Conservation (phyloP, 306 rosid species). For the Sicyos baderoa region DNA sequence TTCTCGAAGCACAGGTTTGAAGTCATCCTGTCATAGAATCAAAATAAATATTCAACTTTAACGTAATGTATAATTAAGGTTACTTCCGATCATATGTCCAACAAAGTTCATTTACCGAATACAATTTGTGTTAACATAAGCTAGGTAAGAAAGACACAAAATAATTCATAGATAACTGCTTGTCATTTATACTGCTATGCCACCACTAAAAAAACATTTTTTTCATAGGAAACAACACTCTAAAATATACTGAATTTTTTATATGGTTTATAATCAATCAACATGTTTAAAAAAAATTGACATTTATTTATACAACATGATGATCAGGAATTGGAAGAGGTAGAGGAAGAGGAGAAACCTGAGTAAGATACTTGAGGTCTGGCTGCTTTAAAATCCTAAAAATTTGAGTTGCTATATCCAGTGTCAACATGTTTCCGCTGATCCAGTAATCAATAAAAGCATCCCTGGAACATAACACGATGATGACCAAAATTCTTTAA, state of each 20-base stretch:
- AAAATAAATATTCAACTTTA: constrained; percentile 6
- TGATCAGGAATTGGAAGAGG: not conserved
- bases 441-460: constrained; percentile 83
- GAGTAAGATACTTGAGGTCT: constrained; percentile 66
- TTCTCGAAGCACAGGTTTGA: constrained; percentile 88
- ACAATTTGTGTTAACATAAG: not conserved
- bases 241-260: not conserved
- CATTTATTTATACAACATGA: not conserved
- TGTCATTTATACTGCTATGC: not conserved
- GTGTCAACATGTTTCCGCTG: constrained; percentile 70
- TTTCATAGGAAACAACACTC: not conserved
- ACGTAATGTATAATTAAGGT: not conserved
- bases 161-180: not conserved
- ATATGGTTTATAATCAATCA: not conserved
- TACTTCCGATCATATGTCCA: not conserved
- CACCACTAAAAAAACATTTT: not conserved
- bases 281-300: too few relatives aligned
- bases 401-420: constrained; percentile 80
- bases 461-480: constrained; percentile 40
- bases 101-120: not conserved
- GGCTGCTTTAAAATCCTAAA: constrained; percentile 77
- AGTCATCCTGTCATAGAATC: constrained; percentile 59
- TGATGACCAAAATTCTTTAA: not conserved
- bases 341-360: constrained; percentile 40
- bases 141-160: not conserved